Evolutionary conservation across 257 asterid species (phyloP).

Genomic region (Datura wrightii): DNA sequence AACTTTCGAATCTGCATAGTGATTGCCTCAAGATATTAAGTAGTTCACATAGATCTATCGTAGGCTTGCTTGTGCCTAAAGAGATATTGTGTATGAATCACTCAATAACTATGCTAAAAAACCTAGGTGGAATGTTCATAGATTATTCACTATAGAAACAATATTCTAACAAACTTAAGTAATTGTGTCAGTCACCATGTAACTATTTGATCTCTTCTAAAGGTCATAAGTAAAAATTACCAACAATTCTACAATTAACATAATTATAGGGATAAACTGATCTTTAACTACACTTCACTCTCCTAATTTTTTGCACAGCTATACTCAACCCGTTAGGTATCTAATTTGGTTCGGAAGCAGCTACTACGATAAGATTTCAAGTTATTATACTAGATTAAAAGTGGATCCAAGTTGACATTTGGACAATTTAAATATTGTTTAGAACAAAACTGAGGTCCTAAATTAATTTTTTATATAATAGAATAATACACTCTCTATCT

Average conservation of each 20-base stretch:
- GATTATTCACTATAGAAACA: neutral
- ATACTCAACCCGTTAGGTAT: neutral
- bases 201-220: conserved; percentile 18
- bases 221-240: neutral
- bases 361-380: conserved; percentile 20
- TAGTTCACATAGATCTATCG: neutral
- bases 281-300: conserved; percentile 20
- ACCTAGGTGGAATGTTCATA: neutral
- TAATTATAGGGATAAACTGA: neutral
- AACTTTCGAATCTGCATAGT: conserved; percentile 1
- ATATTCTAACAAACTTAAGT: neutral
- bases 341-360: neutral
- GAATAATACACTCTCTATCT: neutral
- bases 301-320: neutral
- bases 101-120: conserved; percentile 15
- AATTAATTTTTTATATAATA: neutral
- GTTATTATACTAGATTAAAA: neutral
- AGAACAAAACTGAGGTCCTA: conserved; percentile 1
- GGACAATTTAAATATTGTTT: neutral
- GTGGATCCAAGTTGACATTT: conserved; percentile 23
- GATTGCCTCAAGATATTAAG: neutral
- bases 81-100: neutral
- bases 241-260: neutral
- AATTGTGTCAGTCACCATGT: neutral
- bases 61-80: neutral